These are phyloP conservation scores for Helianthus tuberosus DNA, from an alignment of 129 eudicot species.

Conservation along the genomic window DNA sequence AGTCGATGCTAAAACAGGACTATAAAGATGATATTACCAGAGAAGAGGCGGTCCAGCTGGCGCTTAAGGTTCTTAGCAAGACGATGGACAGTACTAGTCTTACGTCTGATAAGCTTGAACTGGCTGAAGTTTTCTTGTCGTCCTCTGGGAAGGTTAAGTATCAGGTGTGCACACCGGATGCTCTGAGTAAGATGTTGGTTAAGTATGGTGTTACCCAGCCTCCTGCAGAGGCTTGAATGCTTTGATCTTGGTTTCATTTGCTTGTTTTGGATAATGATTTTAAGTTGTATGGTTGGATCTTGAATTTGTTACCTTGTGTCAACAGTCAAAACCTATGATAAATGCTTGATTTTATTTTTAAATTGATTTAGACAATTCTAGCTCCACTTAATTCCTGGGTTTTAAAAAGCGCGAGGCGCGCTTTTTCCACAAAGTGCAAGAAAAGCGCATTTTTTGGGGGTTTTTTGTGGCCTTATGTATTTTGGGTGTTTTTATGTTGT, in stretches of 20 bases:
- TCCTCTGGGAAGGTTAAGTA: slow-evolving; percentile 73
- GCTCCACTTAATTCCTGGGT: not conserved
- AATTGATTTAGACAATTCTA: not conserved
- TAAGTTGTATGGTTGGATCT: slow-evolving; percentile 19
- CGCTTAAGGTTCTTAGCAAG: slow-evolving; percentile 82
- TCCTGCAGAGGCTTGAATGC: slow-evolving; percentile 49
- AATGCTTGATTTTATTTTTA: slow-evolving; percentile 4
- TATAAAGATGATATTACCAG: slow-evolving; percentile 73
- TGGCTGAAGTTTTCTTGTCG: slow-evolving; percentile 73
- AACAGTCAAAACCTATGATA: not conserved
- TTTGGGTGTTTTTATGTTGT: too few relatives aligned
- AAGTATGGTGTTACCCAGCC: slow-evolving; percentile 75
- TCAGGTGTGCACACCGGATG: slow-evolving; percentile 65
- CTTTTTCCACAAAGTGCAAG: too few relatives aligned
- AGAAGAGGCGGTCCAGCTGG: slow-evolving; percentile 82
- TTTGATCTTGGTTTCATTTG: not conserved
- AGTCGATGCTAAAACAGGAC: slow-evolving; percentile 86
- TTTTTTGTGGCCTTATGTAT: too few relatives aligned
- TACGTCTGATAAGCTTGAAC: slow-evolving; percentile 80
- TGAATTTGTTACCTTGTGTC: not conserved
- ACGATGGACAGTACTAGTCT: slow-evolving; percentile 89
- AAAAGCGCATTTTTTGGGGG: too few relatives aligned
- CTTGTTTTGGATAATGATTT: not conserved
- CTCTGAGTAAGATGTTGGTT: slow-evolving; percentile 56
- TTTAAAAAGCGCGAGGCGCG: too few relatives aligned